Evolutionary conservation across 257 asterid species (phyloP).

Genomic region (Solanum pimpinellifolium): DNA sequence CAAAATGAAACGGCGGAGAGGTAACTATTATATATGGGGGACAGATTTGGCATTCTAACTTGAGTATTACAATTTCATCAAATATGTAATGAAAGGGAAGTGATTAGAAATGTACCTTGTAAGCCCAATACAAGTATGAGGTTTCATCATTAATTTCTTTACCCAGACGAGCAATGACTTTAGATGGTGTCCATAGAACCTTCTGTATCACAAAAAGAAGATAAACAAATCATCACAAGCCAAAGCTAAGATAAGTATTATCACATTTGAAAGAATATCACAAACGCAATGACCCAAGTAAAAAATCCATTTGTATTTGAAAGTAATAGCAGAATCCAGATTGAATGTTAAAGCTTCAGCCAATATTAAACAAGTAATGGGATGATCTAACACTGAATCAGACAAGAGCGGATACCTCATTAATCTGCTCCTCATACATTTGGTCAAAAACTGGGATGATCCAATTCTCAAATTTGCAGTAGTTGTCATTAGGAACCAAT

Average conservation of each 20-base stretch:
- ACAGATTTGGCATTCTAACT: background rate
- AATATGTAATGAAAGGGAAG: background rate
- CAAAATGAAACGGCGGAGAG: background rate
- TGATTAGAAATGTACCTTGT: slow-evolving; percentile 38
- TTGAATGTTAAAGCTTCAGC: background rate
- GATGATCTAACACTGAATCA: background rate
- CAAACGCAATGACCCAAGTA: background rate
- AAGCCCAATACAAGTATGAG: slow-evolving; percentile 91
- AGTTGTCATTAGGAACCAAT: slow-evolving; percentile 90
- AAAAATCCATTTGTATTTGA: background rate
- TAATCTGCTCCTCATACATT: slow-evolving; percentile 74
- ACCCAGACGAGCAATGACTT: slow-evolving; percentile 81
- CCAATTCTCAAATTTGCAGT: slow-evolving; percentile 96
- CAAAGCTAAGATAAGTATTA: background rate
- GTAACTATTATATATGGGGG: background rate
- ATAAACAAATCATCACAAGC: background rate
- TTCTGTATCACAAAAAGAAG: slow-evolving; percentile 30
- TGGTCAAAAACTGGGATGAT: slow-evolving; percentile 78
- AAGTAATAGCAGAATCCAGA: background rate
- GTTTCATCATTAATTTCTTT: slow-evolving; percentile 70
- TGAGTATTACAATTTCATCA: background rate
- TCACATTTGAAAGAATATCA: background rate
- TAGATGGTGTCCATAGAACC: slow-evolving; percentile 80
- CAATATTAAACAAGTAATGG: background rate
- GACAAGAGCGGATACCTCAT: slow-evolving; percentile 28